phyloP scores from a whole-genome alignment of 2,329 filamentous ascomycete species.

The Emmonsia crescens region DNA sequence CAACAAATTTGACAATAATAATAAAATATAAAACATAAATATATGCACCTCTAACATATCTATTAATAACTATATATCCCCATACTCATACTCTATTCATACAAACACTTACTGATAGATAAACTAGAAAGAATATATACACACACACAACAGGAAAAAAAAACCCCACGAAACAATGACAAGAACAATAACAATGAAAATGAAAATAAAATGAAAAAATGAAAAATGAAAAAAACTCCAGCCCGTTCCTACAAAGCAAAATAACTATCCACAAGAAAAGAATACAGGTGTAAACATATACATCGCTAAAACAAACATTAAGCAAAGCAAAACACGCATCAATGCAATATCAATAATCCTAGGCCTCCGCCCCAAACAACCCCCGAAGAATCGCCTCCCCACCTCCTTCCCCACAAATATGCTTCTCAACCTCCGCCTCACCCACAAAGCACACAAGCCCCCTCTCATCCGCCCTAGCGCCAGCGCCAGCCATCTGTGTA shows the following conservation, averaged over 20 bases:
- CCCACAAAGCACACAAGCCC: slow-evolving; percentile 67
- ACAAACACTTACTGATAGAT: background rate
- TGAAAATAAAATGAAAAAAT: background rate
- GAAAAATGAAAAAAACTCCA: background rate
- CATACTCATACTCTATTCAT: background rate
- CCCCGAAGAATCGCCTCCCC: slow-evolving; percentile 37
- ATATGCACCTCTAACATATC: no score
- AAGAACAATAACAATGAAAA: background rate
- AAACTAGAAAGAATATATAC: background rate
- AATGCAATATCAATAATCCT: slow-evolving; percentile 5
- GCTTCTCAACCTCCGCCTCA: slow-evolving; percentile 65
- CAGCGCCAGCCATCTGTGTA: background rate
- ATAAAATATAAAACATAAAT: no score
- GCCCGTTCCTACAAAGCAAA: background rate
- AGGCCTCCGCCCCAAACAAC: slow-evolving; percentile 26
- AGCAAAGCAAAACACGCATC: background rate
- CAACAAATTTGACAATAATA: no score
- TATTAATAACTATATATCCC: no score
- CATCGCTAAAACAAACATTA: background rate
- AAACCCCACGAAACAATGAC: no score
- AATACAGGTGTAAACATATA: background rate
- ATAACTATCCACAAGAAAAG: background rate
- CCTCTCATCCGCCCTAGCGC: slow-evolving; percentile 53
- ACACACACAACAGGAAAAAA: no score
- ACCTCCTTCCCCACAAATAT: slow-evolving; percentile 50